These are phyloP conservation scores for Chalciporus piperatus DNA, from an alignment of 768 basidiomycete species.

Conservation along the genomic window DNA sequence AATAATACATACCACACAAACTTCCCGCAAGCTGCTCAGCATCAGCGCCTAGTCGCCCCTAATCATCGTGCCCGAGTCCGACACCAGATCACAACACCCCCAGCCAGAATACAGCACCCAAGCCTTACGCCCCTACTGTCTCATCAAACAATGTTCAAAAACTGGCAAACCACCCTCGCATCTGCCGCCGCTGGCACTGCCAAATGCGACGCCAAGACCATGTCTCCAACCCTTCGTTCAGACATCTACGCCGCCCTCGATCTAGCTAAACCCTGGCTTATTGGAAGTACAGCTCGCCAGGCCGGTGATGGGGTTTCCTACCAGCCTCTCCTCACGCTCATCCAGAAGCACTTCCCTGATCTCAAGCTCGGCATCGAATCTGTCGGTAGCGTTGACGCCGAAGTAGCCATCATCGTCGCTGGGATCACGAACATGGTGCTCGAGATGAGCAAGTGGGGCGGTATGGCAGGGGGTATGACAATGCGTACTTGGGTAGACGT, in stretches of 20 bases:
- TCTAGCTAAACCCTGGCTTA: conserved; percentile 45
- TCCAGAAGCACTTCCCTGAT: conserved; percentile 51
- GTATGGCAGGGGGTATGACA: conserved; percentile 54
- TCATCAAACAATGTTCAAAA: conserved; percentile 46
- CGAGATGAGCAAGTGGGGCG: conserved; percentile 55
- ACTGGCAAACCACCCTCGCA: conserved; percentile 41
- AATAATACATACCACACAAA: not conserved
- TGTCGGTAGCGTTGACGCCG: conserved; percentile 45
- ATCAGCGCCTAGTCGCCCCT: no score
- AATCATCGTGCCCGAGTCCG: not conserved
- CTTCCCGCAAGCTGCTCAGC: no score
- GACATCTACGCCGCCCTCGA: conserved; percentile 52
- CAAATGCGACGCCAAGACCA: conserved; percentile 32
- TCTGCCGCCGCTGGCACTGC: conserved; percentile 20
- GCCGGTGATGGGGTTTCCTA: conserved; percentile 57
- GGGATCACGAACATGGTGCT: conserved; percentile 54
- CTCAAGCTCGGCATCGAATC: conserved; percentile 44
- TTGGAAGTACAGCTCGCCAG: conserved; percentile 38
- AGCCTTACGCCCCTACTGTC: not conserved
- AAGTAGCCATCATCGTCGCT: conserved; percentile 48
- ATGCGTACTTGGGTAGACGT: conserved; percentile 54
- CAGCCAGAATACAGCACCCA: not conserved
- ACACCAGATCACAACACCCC: not conserved
- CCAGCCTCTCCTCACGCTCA: conserved; percentile 39
- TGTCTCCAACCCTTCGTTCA: conserved; percentile 47